Evolutionary conservation across 805 yeast genomes (phyloP).

Genomic region (Wickerhamiella australiensis): DNA sequence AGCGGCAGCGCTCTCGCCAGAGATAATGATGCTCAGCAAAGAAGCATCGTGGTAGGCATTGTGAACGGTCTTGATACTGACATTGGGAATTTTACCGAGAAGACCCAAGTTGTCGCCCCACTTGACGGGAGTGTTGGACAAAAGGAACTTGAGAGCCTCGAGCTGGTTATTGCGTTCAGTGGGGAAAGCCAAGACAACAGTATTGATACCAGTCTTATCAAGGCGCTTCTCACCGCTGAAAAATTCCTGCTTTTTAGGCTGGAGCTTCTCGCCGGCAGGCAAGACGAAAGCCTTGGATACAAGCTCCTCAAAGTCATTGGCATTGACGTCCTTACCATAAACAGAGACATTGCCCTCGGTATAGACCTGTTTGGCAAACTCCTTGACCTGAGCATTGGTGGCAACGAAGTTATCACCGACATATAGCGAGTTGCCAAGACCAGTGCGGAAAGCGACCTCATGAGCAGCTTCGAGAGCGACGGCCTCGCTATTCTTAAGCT

Average conservation of each 20-base stretch:
- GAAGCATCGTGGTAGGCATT: constrained; percentile 67
- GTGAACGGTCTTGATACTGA: constrained; percentile 40
- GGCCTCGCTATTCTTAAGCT: constrained; percentile 42
- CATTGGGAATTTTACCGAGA: constrained; percentile 35
- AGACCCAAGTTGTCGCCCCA: constrained; percentile 42
- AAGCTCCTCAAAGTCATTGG: constrained; percentile 55
- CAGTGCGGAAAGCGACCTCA: constrained; percentile 69
- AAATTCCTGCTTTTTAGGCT: constrained; percentile 33
- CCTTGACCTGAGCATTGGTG: constrained; percentile 50
- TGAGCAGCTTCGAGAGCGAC: constrained; percentile 69
- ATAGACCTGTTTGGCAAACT: constrained; percentile 56
- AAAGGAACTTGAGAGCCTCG: constrained; percentile 58
- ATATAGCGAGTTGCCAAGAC: constrained; percentile 73
- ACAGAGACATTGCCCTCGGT: constrained; percentile 59
- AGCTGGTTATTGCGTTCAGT: constrained; percentile 48
- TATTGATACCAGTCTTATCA: constrained; percentile 49
- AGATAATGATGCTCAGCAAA: constrained; percentile 58
- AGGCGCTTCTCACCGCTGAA: constrained; percentile 51
- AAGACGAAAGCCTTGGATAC: constrained; percentile 51
- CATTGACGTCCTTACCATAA: constrained; percentile 60
- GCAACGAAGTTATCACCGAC: constrained; percentile 54
- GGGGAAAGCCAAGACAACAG: constrained; percentile 76
- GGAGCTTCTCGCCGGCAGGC: constrained; percentile 46
- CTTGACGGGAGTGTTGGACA: constrained; percentile 42
- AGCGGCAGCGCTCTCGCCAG: constrained; percentile 45